Evolutionary conservation across 2,329 filamentous ascomycete species (phyloP).

Genomic region (Neonectria punicea): DNA sequence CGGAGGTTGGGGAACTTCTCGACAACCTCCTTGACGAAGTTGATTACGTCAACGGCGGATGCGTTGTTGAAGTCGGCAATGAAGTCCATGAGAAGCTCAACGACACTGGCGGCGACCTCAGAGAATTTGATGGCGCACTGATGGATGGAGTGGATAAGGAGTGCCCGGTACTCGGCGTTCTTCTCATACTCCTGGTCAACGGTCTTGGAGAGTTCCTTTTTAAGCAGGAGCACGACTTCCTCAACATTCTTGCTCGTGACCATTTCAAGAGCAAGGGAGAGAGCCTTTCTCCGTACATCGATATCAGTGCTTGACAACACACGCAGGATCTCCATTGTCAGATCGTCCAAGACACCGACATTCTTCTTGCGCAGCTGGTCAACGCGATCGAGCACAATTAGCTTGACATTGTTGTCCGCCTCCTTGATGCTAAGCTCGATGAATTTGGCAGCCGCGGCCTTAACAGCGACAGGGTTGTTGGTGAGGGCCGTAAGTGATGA

Average conservation of each 20-base stretch:
- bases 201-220: constrained; percentile 97
- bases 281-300: constrained; percentile 91
- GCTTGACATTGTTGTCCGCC: constrained; percentile 98
- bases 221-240: constrained; percentile 93
- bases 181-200: constrained; percentile 99
- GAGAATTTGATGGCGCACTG: constrained; percentile 99
- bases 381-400: constrained; percentile 95
- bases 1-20: constrained; percentile 96
- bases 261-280: constrained; percentile 94
- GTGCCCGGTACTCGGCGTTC: constrained; percentile 92
- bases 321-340: constrained; percentile 96
- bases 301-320: constrained; percentile 96
- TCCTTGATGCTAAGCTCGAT: constrained; percentile 98
- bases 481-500: constrained; percentile 94
- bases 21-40: constrained; percentile 98
- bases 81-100: constrained; percentile 98
- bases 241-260: constrained; percentile 99
- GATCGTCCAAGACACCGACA: constrained; percentile 89
- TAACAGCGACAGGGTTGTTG: constrained; percentile 96
- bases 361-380: constrained; percentile 88
- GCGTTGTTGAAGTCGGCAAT: constrained; percentile 98
- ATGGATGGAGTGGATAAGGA: constrained; percentile 97
- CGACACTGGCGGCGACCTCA: constrained; percentile 95
- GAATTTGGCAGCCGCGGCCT: constrained; percentile 94
- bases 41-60: constrained; percentile 96